These are phyloP conservation scores for Sedum album DNA, from an alignment of 164 flowering plant species.

Conservation along the genomic window DNA sequence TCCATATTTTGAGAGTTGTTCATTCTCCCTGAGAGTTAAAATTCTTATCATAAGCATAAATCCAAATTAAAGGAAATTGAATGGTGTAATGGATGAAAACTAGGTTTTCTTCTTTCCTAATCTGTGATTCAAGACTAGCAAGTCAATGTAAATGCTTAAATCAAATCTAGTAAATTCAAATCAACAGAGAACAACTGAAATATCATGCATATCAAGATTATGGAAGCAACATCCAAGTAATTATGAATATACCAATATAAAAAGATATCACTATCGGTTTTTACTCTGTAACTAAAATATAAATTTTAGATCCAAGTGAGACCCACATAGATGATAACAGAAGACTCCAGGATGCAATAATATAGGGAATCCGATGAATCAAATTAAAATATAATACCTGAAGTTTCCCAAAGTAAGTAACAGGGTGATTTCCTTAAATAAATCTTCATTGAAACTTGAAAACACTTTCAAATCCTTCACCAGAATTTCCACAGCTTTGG, in stretches of 20 bases:
- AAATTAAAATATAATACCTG: conserved; percentile 15
- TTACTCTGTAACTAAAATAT: too few relatives aligned
- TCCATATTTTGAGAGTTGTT: conserved; percentile 33
- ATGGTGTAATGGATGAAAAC: not conserved
- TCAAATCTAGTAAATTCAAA: not conserved
- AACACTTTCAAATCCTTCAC: conserved; percentile 27
- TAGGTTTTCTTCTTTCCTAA: too few relatives aligned
- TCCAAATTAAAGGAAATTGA: not conserved
- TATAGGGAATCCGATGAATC: not conserved
- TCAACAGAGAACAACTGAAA: not conserved
- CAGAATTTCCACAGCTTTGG: conserved; percentile 25
- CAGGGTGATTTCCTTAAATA: conserved; percentile 22
- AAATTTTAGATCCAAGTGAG: not conserved
- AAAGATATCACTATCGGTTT: not conserved
- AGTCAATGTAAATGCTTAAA: not conserved
- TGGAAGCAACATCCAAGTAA: not conserved
- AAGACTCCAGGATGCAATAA: not conserved
- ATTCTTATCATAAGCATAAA: not conserved
- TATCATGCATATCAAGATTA: not conserved
- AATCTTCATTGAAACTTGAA: conserved; percentile 23
- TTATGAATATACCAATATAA: not conserved
- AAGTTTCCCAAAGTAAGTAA: conserved; percentile 27
- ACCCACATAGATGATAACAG: not conserved
- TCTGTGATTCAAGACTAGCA: not conserved
- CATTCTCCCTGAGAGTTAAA: conserved; percentile 24